Percentiles rank a stretch among this genome's conserved stretches.
These are phyloP conservation scores for Apophysomyces variabilis DNA, from an alignment of 371 early-diverging fungal species.

Conservation along the genomic window DNA sequence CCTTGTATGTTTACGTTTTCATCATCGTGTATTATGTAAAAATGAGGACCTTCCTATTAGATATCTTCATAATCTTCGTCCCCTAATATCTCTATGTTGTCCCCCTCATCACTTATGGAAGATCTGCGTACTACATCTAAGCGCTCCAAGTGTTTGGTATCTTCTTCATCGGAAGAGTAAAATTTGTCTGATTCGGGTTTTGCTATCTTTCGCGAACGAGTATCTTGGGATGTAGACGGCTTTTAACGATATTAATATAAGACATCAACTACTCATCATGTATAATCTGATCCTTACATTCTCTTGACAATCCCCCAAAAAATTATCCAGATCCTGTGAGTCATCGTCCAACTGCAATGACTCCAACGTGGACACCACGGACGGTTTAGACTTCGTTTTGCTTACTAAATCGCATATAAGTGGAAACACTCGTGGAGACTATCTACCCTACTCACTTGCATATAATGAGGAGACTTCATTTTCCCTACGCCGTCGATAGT, in stretches of 20 bases:
- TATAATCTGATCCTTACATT: not conserved
- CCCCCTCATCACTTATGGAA: constrained; percentile 20
- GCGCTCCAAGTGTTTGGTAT: constrained; percentile 12
- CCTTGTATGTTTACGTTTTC: too few species aligned
- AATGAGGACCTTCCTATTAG: not conserved
- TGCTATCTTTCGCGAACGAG: too few species aligned
- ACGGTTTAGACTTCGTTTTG: not conserved
- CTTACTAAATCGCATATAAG: not conserved
- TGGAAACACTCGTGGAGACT: too few species aligned
- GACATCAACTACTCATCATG: too few species aligned
- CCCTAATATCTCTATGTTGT: constrained; percentile 37
- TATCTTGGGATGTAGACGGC: not conserved
- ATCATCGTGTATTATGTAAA: not conserved
- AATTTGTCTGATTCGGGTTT: not conserved
- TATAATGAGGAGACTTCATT: constrained; percentile 47
- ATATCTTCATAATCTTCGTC: constrained; percentile 46
- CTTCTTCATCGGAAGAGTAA: constrained; percentile 3
- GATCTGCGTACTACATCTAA: constrained; percentile 13
- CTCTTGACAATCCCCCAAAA: not conserved
- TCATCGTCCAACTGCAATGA: constrained; percentile 4
- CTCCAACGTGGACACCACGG: not conserved
- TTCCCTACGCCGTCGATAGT: constrained; percentile 46
- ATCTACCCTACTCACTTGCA: constrained; percentile 24
- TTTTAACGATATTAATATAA: not conserved
- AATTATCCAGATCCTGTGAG: not conserved